Evolutionary conservation across 805 yeast genomes (phyloP).

Genomic region (Starmera amethionina): DNA sequence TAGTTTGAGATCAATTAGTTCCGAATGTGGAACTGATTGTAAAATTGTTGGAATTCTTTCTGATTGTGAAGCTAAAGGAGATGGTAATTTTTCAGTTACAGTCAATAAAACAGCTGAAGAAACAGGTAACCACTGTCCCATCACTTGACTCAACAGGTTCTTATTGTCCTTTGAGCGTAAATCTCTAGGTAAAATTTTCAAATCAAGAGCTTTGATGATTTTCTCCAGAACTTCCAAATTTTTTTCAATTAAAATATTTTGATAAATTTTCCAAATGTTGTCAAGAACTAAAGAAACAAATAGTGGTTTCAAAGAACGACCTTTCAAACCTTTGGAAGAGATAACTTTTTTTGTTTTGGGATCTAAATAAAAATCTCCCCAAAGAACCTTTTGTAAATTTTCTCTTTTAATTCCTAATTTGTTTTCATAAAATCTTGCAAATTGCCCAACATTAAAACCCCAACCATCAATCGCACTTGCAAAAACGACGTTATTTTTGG

Average conservation of each 20-base stretch:
- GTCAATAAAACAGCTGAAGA: slow-evolving; percentile 78
- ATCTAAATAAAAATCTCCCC: slow-evolving; percentile 93
- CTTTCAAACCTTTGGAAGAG: slow-evolving; percentile 52
- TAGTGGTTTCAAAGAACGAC: slow-evolving; percentile 60
- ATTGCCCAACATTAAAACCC: slow-evolving; percentile 90
- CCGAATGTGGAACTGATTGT: slow-evolving; percentile 43
- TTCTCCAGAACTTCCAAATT: slow-evolving; percentile 66
- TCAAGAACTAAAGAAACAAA: slow-evolving; percentile 84
- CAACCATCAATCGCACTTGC: slow-evolving; percentile 93
- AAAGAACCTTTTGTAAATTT: slow-evolving; percentile 72
- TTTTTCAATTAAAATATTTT: slow-evolving; percentile 52
- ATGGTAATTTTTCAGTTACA: slow-evolving; percentile 77
- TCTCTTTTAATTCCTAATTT: slow-evolving; percentile 78
- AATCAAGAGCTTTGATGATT: slow-evolving; percentile 59
- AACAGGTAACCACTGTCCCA: slow-evolving; percentile 93
- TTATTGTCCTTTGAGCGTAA: slow-evolving; percentile 69
- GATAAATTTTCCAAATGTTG: slow-evolving; percentile 87
- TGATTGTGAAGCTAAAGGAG: slow-evolving; percentile 69
- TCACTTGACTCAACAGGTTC: slow-evolving; percentile 48
- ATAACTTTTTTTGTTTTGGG: slow-evolving; percentile 82
- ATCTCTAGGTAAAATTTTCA: slow-evolving; percentile 67
- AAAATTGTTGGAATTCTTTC: slow-evolving; percentile 62
- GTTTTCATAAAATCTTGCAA: slow-evolving; percentile 76
- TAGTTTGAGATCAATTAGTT: slow-evolving; percentile 37
- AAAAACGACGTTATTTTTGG: slow-evolving; percentile 79